Percentiles rank a stretch among this genome's conserved stretches.
phyloP scores from a whole-genome alignment of 2,329 filamentous ascomycete species.

The Periconia sp. region DNA sequence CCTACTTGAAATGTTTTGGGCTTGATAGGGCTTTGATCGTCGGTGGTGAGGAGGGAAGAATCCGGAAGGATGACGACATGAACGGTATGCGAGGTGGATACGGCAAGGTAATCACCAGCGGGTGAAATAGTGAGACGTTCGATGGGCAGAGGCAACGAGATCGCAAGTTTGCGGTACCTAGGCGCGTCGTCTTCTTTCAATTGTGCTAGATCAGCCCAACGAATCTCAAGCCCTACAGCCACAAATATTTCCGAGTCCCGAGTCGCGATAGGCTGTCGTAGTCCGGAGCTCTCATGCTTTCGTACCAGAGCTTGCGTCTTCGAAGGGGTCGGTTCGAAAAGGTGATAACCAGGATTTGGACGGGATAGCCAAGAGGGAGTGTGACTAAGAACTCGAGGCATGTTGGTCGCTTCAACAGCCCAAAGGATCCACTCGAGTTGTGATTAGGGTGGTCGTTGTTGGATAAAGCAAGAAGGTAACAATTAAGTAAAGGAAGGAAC shows the following conservation, averaged over 20 bases:
- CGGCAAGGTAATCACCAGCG: slow-evolving; percentile 76
- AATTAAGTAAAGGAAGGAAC: not conserved
- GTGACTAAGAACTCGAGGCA: slow-evolving; percentile 85
- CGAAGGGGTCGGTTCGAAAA: slow-evolving; percentile 65
- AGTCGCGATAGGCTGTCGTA: slow-evolving; percentile 69
- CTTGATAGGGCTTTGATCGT: slow-evolving; percentile 69
- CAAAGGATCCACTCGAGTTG: not conserved
- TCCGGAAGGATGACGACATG: slow-evolving; percentile 87
- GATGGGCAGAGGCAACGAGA: slow-evolving; percentile 78
- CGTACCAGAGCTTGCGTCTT: slow-evolving; percentile 29
- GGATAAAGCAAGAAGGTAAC: not conserved
- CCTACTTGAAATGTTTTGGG: slow-evolving; percentile 90
- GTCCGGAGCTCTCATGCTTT: slow-evolving; percentile 36
- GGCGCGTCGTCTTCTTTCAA: slow-evolving; percentile 63
- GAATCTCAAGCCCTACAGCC: slow-evolving; percentile 83
- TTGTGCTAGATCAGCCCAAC: slow-evolving; percentile 83
- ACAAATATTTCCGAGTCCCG: slow-evolving; percentile 87
- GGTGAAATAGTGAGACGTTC: slow-evolving; percentile 84
- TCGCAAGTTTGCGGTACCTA: slow-evolving; percentile 60
- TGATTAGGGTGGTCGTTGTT: not conserved
- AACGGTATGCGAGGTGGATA: slow-evolving; percentile 83
- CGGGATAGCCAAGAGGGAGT: slow-evolving; percentile 85
- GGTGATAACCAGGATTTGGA: slow-evolving; percentile 72
- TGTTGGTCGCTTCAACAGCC: slow-evolving; percentile 41
- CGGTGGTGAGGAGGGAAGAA: slow-evolving; percentile 70